Evolutionary conservation across 2,329 filamentous ascomycete species (phyloP), one percentile per base, ranked within the genome.

Genomic region (Escovopsis weberi): DNA sequence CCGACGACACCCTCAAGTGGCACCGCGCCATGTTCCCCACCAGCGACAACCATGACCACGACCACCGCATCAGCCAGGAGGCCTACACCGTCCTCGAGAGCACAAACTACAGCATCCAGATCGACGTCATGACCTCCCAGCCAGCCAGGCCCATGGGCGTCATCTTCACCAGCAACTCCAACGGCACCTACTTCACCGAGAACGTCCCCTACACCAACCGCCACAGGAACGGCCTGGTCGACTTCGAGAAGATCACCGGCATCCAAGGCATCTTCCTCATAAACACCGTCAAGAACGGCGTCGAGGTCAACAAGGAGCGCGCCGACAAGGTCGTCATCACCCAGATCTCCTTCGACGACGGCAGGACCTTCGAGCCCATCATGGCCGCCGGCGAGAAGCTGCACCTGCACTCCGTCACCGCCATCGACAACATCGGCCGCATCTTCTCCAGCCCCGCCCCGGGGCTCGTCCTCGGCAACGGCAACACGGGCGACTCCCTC

Each of bases 71-170:
- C 53, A 74, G 86, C 47, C 82, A 94, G 58, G 77, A 89, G 57
- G 85, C 85, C 3, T 98, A 95, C 61, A 98, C 91, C 0, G 75
- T 98, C 39, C 72, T 98, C 35, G 89, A 96, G 63, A 91, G 88
- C 55, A 96, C 91, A 36, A 89, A 94, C 57, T 95, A 98, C 67
- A 95, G 89, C 66, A 87, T 98, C 52, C 89, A 96, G 63, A 79
- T 98, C 43, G 88, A 96, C 60, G 88, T 96, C 48, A 80, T 89
- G 73, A 85, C 82, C 1, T 69, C 69, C 34, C 68, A 66, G 37
- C 72, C 72, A 11, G 73, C 71, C 1, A 75, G 74, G 33, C 75
- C 82, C 0, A 89, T 94, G 75, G 93, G 91, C 32, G 79, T 83
- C 10, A 70, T 98, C 44, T 89, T 95, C 55, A 94, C 87, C 6